Base-by-base conservation (phyloP, 805 yeast genomes). In the Yarrowia divulgata region DNA sequence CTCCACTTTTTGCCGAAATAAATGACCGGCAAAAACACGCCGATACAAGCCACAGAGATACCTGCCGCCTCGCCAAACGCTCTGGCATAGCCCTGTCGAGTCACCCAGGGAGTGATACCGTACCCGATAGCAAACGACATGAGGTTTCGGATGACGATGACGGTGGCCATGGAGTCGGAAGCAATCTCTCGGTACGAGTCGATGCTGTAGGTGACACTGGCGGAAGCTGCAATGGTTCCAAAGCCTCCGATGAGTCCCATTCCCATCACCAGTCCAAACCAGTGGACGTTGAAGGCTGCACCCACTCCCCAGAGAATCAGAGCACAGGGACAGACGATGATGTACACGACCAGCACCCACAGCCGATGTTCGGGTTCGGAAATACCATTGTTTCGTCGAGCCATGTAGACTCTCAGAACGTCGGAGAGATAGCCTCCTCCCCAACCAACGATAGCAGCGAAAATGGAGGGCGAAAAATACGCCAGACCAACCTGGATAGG, bases 271-370 rank as follows among this genome's bases (percentile, higher is more conserved):
- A 81, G 73, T 13, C 84, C 81, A 70, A 83, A 77, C 87, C 87
- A 85, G 62, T 83, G 83, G 8, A 80, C 75, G 13, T 77, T 81
- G 57, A 82, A 79, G 57, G 81, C 79, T 0, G 86, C 85, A 37
- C 86, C 87, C 54, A 84, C 82, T 68, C 88, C 88, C 83, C 85
- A 85, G 2, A 85, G 79, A 68, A 84, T 79, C 32, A 83, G 74
- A 1, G 85, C 81, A 0, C 80, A 78, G 4, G 83, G 83, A 7
- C 85, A 85, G 3, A 84, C 69, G 42, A 84, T 75, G 76, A 79
- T 75, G 71, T 81, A 83, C 12, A 80, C 73, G 0, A 74, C 49
- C 68, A 83, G 70, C 8, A 81, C 80, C 85, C 85, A 85, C 13
- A 85, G 76, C 72, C 87, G 78, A 72, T 83, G 85, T 71, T 85